Conservation (phyloP, 805 yeast genomes). For the Yarrowia phangngaensis region DNA sequence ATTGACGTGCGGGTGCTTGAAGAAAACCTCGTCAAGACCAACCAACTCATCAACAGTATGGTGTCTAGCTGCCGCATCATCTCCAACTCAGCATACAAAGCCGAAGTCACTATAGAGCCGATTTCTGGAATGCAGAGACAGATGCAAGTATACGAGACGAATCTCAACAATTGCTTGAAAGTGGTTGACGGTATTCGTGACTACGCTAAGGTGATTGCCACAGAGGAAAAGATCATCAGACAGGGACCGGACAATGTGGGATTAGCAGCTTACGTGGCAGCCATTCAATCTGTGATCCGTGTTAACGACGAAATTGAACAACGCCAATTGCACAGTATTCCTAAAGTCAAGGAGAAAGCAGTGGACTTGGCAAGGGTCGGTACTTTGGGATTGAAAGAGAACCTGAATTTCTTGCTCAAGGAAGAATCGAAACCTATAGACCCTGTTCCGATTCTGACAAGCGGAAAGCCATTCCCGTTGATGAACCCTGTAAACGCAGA, state of each 20-base stretch:
- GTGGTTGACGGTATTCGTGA: constrained; percentile 35
- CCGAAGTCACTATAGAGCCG: constrained; percentile 66
- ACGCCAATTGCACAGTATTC: constrained; percentile 43
- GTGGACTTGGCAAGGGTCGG: constrained; percentile 54
- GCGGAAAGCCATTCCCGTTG: constrained; percentile 41
- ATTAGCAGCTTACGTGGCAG: constrained; percentile 32
- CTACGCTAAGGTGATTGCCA: constrained; percentile 47
- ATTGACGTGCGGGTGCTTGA: constrained; percentile 75
- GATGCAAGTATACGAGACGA: constrained; percentile 52
- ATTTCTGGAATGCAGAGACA: constrained; percentile 59
- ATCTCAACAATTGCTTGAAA: constrained; percentile 37
- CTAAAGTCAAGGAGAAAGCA: constrained; percentile 62
- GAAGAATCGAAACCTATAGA: constrained; percentile 45
- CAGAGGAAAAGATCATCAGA: constrained; percentile 41
- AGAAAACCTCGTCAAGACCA: constrained; percentile 61
- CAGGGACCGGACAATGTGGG: constrained; percentile 33
- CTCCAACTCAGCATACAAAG: constrained; percentile 50
- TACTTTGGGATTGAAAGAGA: constrained; percentile 51
- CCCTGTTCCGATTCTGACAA: constrained; percentile 44
- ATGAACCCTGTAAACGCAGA: constrained; percentile 34
- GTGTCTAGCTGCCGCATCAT: constrained; percentile 53
- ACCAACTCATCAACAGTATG: constrained; percentile 53
- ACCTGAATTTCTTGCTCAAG: constrained; percentile 48
- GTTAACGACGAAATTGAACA: constrained; percentile 34
- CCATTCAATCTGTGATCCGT: constrained; percentile 31